Percentiles rank a stretch among this genome's conserved stretches.
Evolutionary conservation across 495 filamentous ascomycete species (phyloP).

Genomic region (Penicillium flavigenum): DNA sequence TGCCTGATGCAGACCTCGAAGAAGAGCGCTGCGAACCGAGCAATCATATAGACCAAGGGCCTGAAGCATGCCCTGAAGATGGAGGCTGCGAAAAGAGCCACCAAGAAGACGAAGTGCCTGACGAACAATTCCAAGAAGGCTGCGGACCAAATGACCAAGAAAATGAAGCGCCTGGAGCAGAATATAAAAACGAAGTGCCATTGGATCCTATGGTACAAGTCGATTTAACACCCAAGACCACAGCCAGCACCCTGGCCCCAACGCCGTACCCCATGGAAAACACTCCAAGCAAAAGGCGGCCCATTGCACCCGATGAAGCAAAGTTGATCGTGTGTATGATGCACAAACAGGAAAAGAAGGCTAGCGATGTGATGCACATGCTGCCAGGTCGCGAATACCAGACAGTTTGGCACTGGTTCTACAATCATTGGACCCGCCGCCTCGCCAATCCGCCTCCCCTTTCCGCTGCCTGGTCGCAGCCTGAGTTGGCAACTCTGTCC

Average conservation of each 20-base stretch:
- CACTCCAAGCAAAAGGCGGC: constrained; percentile 18
- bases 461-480: constrained; percentile 36
- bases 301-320: constrained; percentile 38
- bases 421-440: constrained; percentile 36
- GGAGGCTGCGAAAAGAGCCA: not conserved
- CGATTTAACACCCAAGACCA: constrained; percentile 8
- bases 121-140: not conserved
- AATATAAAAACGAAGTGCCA: not conserved
- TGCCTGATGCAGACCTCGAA: not conserved
- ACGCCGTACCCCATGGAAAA: constrained; percentile 12
- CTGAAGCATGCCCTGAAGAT: not conserved
- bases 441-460: constrained; percentile 32
- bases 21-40: not conserved
- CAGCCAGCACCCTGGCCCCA: not conserved
- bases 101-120: not conserved
- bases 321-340: constrained; percentile 36
- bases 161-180: not conserved
- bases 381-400: constrained; percentile 30
- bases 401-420: constrained; percentile 31
- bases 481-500: constrained; percentile 33
- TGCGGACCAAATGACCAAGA: not conserved
- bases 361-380: constrained; percentile 33
- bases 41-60: not conserved
- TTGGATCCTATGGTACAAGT: not conserved
- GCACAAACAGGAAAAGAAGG: constrained; percentile 29